Evolutionary conservation across 257 asterid genomes (phyloP).

Genomic region (Fraxinus excelsior): DNA sequence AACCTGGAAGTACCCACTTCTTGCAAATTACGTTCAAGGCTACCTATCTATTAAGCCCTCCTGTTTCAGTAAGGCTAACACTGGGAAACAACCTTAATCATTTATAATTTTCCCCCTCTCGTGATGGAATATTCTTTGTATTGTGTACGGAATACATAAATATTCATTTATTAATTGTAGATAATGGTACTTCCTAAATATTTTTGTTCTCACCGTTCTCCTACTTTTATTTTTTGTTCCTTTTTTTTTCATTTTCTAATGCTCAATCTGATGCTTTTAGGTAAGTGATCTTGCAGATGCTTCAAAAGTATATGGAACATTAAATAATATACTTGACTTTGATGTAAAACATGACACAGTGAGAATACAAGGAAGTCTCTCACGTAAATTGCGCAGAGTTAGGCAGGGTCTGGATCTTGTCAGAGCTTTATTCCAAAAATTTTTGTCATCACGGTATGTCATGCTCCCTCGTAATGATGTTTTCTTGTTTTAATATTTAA

Average conservation of each 20-base stretch:
- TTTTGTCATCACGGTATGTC: constrained; percentile 75
- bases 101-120: background rate
- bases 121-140: background rate
- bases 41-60: background rate
- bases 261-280: constrained; percentile 37
- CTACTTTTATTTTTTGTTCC: background rate
- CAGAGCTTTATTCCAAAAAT: constrained; percentile 79
- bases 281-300: constrained; percentile 75
- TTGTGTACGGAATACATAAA: background rate
- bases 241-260: background rate
- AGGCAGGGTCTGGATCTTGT: constrained; percentile 97
- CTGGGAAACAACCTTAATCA: background rate
- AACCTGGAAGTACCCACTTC: background rate
- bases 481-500: background rate
- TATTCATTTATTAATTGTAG: background rate
- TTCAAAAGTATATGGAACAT: constrained; percentile 51
- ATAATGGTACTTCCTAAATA: background rate
- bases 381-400: constrained; percentile 90
- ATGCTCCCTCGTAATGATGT: constrained; percentile 10
- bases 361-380: constrained; percentile 77
- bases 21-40: background rate
- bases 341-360: constrained; percentile 65
- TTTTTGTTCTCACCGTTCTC: background rate
- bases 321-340: constrained; percentile 59
- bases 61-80: background rate